Base-by-base conservation (phyloP, 2,329 filamentous ascomycete genomes). In the Aquanectria penicillioides region DNA sequence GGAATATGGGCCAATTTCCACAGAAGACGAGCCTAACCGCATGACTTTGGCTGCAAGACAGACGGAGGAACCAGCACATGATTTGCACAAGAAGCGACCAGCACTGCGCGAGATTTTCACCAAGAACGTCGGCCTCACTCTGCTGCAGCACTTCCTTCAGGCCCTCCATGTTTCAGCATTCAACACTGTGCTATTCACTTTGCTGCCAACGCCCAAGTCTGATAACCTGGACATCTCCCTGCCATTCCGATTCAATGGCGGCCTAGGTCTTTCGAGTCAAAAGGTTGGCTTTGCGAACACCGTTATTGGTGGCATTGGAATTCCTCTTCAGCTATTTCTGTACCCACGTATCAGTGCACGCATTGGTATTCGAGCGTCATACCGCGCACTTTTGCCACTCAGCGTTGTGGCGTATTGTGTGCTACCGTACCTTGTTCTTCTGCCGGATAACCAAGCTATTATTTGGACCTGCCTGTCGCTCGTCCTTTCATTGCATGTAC, bases 211-310 rank as follows among this genome's bases (percentile, higher is more conserved):
- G 3, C 38, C 63, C n/a, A 18, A 38, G n/a, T 47, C 54, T 6
- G 48, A 57, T n/a, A 58, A 51, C 10, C 25, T 28, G 3, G 23
- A 40, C 10, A 34, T 43, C 23, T 33, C 48, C 2, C 37, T 65
- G 12, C 67, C 63, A 5, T 62, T 66, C 25, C 58, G 59, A 5
- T 69, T 70, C 41, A 41, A 47, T 7, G 68, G 68, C 18, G 68
- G 68, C 31, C 59, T 69, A 31, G 67, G 67, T 2, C 61, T 69
- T 10, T 69, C 65, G 2, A 63, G 48, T 25, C 41, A 67, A 34
- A 64, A 63, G 34, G 57, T 70, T 2, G 67, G 65, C 12, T 41
- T 69, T 11, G 61, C 59, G 4, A 70, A 65, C 43, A 70, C 64
- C 5, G 66, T 51, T 5, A 68, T 70, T 29, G 68, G 66, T 10